Percentiles rank a stretch among this genome's conserved stretches.
Conservation (phyloP, 2,329 filamentous ascomycete species). For the Pseudogymnoascus sp. region DNA sequence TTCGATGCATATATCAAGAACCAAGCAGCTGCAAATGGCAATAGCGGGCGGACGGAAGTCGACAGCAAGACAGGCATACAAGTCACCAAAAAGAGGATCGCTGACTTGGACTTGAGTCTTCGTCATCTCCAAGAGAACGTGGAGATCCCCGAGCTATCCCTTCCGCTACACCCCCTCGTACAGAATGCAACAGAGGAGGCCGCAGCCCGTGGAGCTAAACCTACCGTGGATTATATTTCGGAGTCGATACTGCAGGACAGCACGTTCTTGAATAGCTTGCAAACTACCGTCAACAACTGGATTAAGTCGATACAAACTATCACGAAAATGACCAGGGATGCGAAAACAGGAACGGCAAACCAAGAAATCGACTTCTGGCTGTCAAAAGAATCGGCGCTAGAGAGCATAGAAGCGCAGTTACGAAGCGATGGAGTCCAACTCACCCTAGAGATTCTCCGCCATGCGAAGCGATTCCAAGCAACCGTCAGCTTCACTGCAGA, state of each 20-base stretch:
- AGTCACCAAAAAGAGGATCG: slow-evolving; percentile 94
- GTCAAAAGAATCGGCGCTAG: slow-evolving; percentile 89
- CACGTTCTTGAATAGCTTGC: slow-evolving; percentile 85
- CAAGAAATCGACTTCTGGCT: slow-evolving; percentile 99
- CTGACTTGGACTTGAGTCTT: slow-evolving; percentile 84
- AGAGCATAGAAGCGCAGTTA: slow-evolving; percentile 84
- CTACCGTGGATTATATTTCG: slow-evolving; percentile 73
- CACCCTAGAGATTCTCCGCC: slow-evolving; percentile 89
- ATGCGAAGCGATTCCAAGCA: slow-evolving; percentile 96
- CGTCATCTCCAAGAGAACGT: slow-evolving; percentile 94
- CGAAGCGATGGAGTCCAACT: slow-evolving; percentile 80
- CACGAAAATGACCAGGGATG: slow-evolving; percentile 87
- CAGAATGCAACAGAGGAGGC: slow-evolving; percentile 79
- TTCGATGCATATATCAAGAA: slow-evolving; percentile 93
- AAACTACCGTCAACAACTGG: slow-evolving; percentile 92
- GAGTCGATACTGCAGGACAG: slow-evolving; percentile 74
- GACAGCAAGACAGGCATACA: slow-evolving; percentile 93
- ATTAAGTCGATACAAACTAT: slow-evolving; percentile 97
- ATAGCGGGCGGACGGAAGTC: slow-evolving; percentile 69
- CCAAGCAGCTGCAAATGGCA: slow-evolving; percentile 58
- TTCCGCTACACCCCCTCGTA: slow-evolving; percentile 83
- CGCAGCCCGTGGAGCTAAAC: slow-evolving; percentile 55
- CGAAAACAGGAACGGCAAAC: slow-evolving; percentile 68
- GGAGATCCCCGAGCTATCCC: slow-evolving; percentile 85
- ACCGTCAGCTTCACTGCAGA: slow-evolving; percentile 96